Evolutionary conservation across 371 early-diverging fungal genomes (phyloP), one percentile per base, ranked within the genome.

Genomic region (Saksenaea oblongispora): DNA sequence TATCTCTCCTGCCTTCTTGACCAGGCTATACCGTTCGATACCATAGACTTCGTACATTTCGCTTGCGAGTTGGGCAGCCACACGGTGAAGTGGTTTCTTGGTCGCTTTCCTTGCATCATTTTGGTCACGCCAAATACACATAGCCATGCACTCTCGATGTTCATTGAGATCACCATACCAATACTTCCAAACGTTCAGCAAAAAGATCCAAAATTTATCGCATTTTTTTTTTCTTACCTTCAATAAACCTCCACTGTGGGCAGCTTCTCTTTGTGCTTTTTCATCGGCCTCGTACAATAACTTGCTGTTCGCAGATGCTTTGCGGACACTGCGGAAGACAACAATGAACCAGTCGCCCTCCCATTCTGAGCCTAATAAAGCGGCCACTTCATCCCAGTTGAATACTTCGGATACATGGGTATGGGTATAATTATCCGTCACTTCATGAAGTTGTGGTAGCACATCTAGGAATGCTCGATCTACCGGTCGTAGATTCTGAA

Each of bases 121-220:
- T 53, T 69, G 63, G 27, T 71, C 70, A 34, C 74, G 64, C 84
- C 84, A 83, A 14, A 83, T 72, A 54, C 83, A 83, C 79, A 78
- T 83, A 13, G 83, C 83, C 27, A 80, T 62, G 61, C 84, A 83
- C 56, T 76, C 74, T 26, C 75, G 63, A 42, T 75, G 69, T 53
- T 75, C 64, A 58, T 80, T 78, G 56, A 83, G 54, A 56, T 74
- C 73, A 54, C 79, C 84, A 58, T 80, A 83, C 84, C 84, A 83
- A 39, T 83, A 83, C 74, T 74, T 42, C 7, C 3, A 54, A 9
- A 24, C 27, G 5, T 17, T 15, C 24, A 24, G 7, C 28, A 36
- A 24, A 2, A 13, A 24, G 13, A 51, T 7, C 42, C 18, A 57
- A 34, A 56, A 17, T 31, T 51, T 2, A 7, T n/a, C 9, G 36